Evolutionary conservation across 192 early-diverging fungal genomes (phyloP).

Genomic region (Umbelopsis vinacea): DNA sequence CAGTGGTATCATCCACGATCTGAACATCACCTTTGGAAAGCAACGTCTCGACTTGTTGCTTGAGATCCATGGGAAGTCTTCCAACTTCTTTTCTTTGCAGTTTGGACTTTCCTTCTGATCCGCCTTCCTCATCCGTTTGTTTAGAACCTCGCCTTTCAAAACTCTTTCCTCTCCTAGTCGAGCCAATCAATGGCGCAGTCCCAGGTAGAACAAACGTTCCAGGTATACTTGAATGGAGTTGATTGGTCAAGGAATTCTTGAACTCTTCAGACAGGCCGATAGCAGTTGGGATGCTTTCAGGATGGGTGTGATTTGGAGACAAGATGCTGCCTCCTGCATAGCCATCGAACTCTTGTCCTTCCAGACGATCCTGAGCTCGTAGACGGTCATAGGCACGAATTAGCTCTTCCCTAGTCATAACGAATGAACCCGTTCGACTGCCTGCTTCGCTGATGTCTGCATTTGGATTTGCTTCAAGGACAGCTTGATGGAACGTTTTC

Average conservation of each 20-base stretch:
- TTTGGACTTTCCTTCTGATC: not conserved
- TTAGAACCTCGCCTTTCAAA: not conserved
- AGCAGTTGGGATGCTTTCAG: constrained; percentile 30
- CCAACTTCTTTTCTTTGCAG: constrained; percentile 21
- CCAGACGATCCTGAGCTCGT: constrained; percentile 39
- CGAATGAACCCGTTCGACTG: constrained; percentile 23
- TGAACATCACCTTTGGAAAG: constrained; percentile 21
- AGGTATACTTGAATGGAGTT: constrained; percentile 31
- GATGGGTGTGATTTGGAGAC: not conserved
- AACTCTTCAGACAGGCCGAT: constrained; percentile 39
- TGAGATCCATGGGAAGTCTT: constrained; percentile 24
- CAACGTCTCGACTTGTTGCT: constrained; percentile 32
- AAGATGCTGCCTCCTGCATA: constrained; percentile 14
- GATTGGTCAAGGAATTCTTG: constrained; percentile 25
- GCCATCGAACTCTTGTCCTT: constrained; percentile 31
- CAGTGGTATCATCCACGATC: constrained; percentile 4
- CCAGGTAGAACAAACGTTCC: constrained; percentile 40
- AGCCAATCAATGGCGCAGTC: constrained; percentile 36
- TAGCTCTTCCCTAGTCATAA: constrained; percentile 33
- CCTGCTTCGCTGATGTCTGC: constrained; percentile 45
- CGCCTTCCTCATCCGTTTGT: not conserved
- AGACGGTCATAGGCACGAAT: constrained; percentile 42
- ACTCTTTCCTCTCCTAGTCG: constrained; percentile 25
- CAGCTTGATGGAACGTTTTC: constrained; percentile 62
- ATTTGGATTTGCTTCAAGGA: constrained; percentile 59